Evolutionary conservation across 257 asterid genomes (phyloP).

Genomic region (Vinca minor): DNA sequence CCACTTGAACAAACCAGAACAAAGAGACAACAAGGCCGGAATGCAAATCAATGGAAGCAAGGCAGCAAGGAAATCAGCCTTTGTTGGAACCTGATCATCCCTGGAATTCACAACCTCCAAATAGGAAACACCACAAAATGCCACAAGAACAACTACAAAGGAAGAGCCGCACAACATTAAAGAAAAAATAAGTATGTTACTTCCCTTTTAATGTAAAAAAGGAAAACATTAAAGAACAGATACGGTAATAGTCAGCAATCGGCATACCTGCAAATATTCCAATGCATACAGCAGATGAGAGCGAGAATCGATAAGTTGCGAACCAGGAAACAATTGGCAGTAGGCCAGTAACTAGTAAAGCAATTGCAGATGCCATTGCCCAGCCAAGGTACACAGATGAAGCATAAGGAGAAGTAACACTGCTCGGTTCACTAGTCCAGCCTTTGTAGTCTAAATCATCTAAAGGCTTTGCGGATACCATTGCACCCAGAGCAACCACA

Average conservation of each 20-base stretch:
- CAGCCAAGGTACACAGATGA: slow-evolving; percentile 87
- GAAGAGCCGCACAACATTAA: slow-evolving; percentile 14
- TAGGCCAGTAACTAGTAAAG: slow-evolving; percentile 71
- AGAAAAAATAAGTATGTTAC: neutral
- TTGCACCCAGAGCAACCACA: slow-evolving; percentile 82
- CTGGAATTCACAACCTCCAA: slow-evolving; percentile 73
- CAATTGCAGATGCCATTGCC: slow-evolving; percentile 92
- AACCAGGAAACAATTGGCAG: slow-evolving; percentile 97
- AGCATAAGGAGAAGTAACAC: slow-evolving; percentile 82
- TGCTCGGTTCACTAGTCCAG: slow-evolving; percentile 52
- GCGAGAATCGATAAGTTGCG: slow-evolving; percentile 85
- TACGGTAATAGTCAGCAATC: slow-evolving; percentile 7
- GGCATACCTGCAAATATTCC: slow-evolving; percentile 78
- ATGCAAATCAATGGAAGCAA: slow-evolving; percentile 90
- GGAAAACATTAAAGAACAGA: neutral
- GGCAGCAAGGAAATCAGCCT: slow-evolving; percentile 88
- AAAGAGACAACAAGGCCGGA: slow-evolving; percentile 77
- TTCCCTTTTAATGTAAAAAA: neutral
- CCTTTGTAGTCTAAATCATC: slow-evolving; percentile 82
- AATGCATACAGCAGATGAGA: slow-evolving; percentile 79
- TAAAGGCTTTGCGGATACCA: slow-evolving; percentile 91
- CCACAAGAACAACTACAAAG: slow-evolving; percentile 71
- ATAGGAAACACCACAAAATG: slow-evolving; percentile 83
- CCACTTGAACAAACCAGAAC: slow-evolving; percentile 92
- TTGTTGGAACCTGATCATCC: slow-evolving; percentile 65